These are phyloP conservation scores for Cerrena zonata DNA, from an alignment of 1,284 basidiomycete species.

Conservation along the genomic window DNA sequence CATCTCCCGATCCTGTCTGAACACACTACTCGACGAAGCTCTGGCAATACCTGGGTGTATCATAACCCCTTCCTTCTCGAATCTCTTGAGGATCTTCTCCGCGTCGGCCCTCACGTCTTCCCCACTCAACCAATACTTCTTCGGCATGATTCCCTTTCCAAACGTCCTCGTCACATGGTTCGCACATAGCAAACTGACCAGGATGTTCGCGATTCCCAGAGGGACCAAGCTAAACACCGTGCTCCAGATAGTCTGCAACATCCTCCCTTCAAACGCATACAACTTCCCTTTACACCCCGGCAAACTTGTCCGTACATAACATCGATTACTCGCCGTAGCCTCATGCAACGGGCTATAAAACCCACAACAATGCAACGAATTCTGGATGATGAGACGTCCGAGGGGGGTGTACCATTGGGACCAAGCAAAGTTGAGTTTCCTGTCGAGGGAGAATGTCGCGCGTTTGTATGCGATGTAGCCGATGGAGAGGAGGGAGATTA, in stretches of 20 bases:
- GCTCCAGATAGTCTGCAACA: slow-evolving; percentile 51
- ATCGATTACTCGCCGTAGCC: slow-evolving; percentile 53
- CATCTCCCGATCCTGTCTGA: slow-evolving; percentile 21
- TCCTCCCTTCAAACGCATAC: slow-evolving; percentile 51
- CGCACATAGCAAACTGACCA: slow-evolving; percentile 59
- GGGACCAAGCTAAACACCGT: slow-evolving; percentile 62
- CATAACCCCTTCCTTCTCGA: slow-evolving; percentile 15
- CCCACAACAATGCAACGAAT: slow-evolving; percentile 67
- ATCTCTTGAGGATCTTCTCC: slow-evolving; percentile 17
- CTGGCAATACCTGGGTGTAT: slow-evolving; percentile 18
- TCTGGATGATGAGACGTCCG: slow-evolving; percentile 60
- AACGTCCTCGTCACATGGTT: slow-evolving; percentile 69
- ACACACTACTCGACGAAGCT: slow-evolving; percentile 15
- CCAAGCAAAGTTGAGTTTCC: slow-evolving; percentile 72
- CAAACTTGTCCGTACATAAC: slow-evolving; percentile 60
- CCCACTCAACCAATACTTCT: slow-evolving; percentile 50
- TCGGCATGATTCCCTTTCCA: slow-evolving; percentile 69
- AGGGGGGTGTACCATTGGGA: slow-evolving; percentile 54
- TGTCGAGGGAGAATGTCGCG: slow-evolving; percentile 62
- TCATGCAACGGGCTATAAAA: slow-evolving; percentile 64
- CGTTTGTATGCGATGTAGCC: slow-evolving; percentile 72
- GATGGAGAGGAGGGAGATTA: slow-evolving; percentile 58
- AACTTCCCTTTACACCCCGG: slow-evolving; percentile 70
- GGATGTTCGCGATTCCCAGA: slow-evolving; percentile 59
- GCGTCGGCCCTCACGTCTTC: slow-evolving; percentile 27